Percentiles rank a stretch among this genome's conserved stretches.
These are phyloP conservation scores for Saccharum hybrid DNA, from an alignment of 202 grass and related monocot genomes.

Conservation along the genomic window DNA sequence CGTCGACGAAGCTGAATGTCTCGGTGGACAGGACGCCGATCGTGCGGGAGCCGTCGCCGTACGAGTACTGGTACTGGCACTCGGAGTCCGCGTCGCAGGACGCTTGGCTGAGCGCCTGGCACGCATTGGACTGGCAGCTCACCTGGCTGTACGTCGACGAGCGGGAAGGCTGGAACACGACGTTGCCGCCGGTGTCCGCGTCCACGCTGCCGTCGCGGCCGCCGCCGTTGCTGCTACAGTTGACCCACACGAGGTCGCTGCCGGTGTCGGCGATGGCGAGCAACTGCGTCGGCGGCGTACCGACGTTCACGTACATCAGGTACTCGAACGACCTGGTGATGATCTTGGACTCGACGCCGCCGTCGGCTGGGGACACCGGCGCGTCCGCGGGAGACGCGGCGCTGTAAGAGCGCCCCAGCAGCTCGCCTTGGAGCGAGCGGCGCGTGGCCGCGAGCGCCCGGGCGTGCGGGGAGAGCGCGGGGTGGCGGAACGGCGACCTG, in stretches of 20 bases:
- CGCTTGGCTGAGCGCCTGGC: constrained; percentile 29
- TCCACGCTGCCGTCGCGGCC: not conserved
- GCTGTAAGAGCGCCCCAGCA: constrained; percentile 41
- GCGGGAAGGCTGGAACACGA: constrained; percentile 38
- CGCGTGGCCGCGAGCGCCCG: constrained; percentile 42
- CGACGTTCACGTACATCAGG: constrained; percentile 59
- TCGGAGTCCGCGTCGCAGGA: constrained; percentile 34
- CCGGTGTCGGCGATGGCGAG: constrained; percentile 67
- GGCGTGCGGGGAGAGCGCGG: constrained; percentile 28
- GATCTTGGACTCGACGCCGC: constrained; percentile 47
- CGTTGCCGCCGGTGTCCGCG: not conserved
- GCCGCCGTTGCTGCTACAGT: constrained; percentile 23
- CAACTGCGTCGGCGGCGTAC: constrained; percentile 50
- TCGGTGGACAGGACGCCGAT: constrained; percentile 56
- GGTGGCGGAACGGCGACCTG: constrained; percentile 58
- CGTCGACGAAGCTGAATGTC: constrained; percentile 54
- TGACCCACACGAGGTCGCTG: constrained; percentile 69
- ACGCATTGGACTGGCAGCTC: constrained; percentile 42
- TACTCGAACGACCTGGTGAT: constrained; percentile 52
- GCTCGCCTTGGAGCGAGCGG: constrained; percentile 2
- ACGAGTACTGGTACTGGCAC: constrained; percentile 59
- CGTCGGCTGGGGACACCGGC: not conserved
- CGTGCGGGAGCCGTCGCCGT: constrained; percentile 53
- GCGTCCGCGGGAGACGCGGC: not conserved
- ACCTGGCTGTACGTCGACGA: constrained; percentile 58